Base-by-base conservation (phyloP, 2,329 filamentous ascomycete genomes). In the Apiospora kogelbergensis region DNA sequence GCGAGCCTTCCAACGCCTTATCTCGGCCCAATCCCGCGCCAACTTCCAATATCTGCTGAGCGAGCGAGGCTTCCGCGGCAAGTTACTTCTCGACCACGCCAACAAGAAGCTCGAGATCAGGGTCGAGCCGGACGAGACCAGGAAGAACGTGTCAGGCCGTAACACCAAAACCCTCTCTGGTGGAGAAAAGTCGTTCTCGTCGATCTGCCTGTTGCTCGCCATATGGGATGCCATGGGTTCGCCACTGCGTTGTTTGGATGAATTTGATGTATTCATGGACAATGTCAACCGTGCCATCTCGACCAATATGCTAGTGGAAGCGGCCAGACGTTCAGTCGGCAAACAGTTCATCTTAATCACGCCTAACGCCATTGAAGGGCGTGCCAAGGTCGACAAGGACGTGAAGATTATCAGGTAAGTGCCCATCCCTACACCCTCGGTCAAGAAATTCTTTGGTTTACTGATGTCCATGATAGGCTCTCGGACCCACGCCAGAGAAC, bases 231-330 rank as follows among this genome's bases (percentile, higher is more conserved):
- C 96, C 40, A 99, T 99, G 91, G 95, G 96, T 13, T 97, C 94
- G 22, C 95, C 95, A 0, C 91, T 99, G 70, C 90, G 96, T 68
- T 99, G 96, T 77, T 85, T 99, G 67, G 96, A 99, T 80, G 96
- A 99, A 81, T 99, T 98, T 77, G 96, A 99, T 78, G 96, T 99
- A 41, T 99, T 98, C 84, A 99, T 99, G 96, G 96, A 99, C 81
- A 94, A 92, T 74, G 93, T 98, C 70, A 99, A 99, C 80, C 90
- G 96, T 70, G 93, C 93, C 68, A 93, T 97, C 74, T 97, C 93
- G 78, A 97, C 97, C 75, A 92, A 93, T 72, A 94, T 99, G 91
- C 92, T 99, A 80, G 92, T 94, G 83, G 87, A 90, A 70, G 93
- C 94, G 22, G 96, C 96, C 45, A 89, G 96, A 75, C 89, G 92